These are phyloP conservation scores for Chlorella sorokiniana DNA, from an alignment of 139 green algal genomes.

Conservation along the genomic window DNA sequence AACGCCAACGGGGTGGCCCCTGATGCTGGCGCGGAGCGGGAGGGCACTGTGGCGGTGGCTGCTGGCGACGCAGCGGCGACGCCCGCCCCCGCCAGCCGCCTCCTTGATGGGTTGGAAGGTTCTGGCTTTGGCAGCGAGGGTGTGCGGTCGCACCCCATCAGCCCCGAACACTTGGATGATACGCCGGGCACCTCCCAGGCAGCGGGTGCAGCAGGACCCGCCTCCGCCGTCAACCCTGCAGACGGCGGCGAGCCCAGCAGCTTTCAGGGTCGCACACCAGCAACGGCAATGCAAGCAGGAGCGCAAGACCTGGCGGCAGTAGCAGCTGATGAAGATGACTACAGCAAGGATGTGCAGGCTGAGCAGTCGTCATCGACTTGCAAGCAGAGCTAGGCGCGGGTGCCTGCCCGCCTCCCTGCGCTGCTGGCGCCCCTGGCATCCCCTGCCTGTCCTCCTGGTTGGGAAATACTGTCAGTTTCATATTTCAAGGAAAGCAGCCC, in stretches of 20 bases:
- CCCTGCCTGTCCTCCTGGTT: too few relatives aligned
- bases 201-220: neutral
- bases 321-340: neutral
- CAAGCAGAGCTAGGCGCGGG: constrained; percentile 9
- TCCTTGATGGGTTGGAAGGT: too few relatives aligned
- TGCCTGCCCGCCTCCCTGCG: too few relatives aligned
- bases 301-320: neutral
- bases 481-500: too few relatives aligned
- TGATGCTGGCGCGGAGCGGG: too few relatives aligned
- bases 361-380: constrained; percentile 23
- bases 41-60: too few relatives aligned
- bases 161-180: neutral
- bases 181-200: neutral
- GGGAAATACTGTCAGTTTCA: neutral
- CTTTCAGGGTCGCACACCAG: neutral
- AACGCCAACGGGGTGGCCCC: too few relatives aligned
- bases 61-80: too few relatives aligned
- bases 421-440: too few relatives aligned
- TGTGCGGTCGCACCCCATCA: neutral
- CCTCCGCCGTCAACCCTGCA: neutral
- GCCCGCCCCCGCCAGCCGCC: too few relatives aligned
- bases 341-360: neutral
- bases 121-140: neutral
- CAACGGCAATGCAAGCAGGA: neutral
- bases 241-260: neutral